Evolutionary conservation across 768 basidiomycete genomes (phyloP), one percentile per base, ranked within the genome.

Genomic region (Cystofilobasidium capitatum): DNA sequence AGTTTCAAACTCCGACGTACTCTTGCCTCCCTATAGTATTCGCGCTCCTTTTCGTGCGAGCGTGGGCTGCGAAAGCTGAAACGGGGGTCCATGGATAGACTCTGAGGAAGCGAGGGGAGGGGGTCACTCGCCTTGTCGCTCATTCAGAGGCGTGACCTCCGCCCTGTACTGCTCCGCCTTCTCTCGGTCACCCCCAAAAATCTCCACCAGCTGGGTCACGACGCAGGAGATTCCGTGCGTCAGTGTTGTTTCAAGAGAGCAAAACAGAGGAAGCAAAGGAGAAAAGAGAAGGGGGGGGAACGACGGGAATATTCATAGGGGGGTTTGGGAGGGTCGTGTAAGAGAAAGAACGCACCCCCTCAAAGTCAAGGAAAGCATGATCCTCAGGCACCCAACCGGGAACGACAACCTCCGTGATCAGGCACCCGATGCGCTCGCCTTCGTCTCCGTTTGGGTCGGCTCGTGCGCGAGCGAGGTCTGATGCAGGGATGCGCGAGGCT

Each of bases 301-400:
- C n/a, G n/a, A 14, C 29, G 24, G 8, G 55, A 13, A 29, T 26
- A 39, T 26, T 4, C 8, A n/a, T 17, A 35, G 58, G 7, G 35
- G 6, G 33, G 20, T 22, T 20, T 26, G 39, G 1, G 59, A 44
- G 29, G 5, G 2, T 22, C 13, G 5, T 22, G n/a, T 26, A 9
- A 40, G 13, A 44, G 33, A 36, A 4, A 7, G 24, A 35, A 54
- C 62, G 45, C 9, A 51, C 62, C 35, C 37, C 14, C 22, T 54
- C 49, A 47, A 51, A 51, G n/a, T 51, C 45, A 13, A 63, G 24
- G 45, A 63, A 63, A 14, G 33, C 62, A 31, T 63, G 62, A 26
- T 63, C 62, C 2, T 63, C 62, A 22, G 49, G 47, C 1, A 63
- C 62, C 62, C 62, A 63, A 31, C 62, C 62, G 20, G 62, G 62